Evolutionary conservation across 352 stramenopile species (phyloP).

Genomic region (Globisporangium uncinulatum): DNA sequence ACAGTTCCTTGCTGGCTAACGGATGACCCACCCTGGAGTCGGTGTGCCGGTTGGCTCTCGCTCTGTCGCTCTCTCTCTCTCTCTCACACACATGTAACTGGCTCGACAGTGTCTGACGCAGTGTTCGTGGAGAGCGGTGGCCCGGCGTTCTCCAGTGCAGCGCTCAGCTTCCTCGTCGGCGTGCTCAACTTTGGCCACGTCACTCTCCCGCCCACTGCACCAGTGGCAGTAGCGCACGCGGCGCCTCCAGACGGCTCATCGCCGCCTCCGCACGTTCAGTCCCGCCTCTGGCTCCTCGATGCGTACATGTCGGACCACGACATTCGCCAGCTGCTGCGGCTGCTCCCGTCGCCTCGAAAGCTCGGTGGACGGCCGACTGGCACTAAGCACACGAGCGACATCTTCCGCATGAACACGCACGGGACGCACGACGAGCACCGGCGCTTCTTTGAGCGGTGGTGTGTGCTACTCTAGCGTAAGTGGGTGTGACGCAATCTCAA

Average conservation of each 20-base stretch:
- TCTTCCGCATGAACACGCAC: slow-evolving; percentile 49
- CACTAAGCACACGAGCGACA: slow-evolving; percentile 30
- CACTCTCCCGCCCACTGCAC: slow-evolving; percentile 5
- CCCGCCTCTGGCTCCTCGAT: slow-evolving; percentile 57
- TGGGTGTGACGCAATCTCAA: background rate
- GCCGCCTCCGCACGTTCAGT: slow-evolving; percentile 27
- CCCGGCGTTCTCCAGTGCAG: slow-evolving; percentile 42
- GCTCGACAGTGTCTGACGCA: slow-evolving; percentile 49
- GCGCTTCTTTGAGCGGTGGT: slow-evolving; percentile 69
- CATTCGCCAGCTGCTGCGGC: slow-evolving; percentile 44
- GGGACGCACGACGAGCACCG: slow-evolving; percentile 47
- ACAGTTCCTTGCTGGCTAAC: background rate
- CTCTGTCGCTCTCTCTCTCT: background rate
- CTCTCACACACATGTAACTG: background rate
- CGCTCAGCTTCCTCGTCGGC: slow-evolving; percentile 42
- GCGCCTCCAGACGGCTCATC: too few relatives aligned
- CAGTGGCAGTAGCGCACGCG: background rate
- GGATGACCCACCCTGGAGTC: background rate
- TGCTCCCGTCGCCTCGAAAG: slow-evolving; percentile 27
- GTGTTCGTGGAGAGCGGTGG: slow-evolving; percentile 69
- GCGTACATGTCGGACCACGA: slow-evolving; percentile 71
- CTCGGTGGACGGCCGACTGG: slow-evolving; percentile 51
- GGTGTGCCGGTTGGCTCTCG: background rate
- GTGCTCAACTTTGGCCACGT: slow-evolving; percentile 58
- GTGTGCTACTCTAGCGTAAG: slow-evolving; percentile 41